These are phyloP conservation scores for Wolfiporia cocos DNA, from an alignment of 1,284 basidiomycete genomes.

Conservation along the genomic window DNA sequence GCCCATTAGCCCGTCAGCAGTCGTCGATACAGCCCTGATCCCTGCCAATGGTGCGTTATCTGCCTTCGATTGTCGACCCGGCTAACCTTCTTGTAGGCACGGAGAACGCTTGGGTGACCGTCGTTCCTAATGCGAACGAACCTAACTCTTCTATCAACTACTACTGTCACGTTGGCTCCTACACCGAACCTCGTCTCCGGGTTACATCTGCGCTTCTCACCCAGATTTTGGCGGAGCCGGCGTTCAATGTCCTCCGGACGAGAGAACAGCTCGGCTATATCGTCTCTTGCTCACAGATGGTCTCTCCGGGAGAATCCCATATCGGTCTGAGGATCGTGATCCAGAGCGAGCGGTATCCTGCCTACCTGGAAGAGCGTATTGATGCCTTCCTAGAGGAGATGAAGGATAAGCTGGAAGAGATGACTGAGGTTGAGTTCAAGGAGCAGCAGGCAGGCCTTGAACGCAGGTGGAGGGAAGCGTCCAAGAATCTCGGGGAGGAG, in stretches of 20 bases:
- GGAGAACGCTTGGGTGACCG: constrained; percentile 65
- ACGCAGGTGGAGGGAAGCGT: constrained; percentile 65
- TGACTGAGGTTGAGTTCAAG: constrained; percentile 50
- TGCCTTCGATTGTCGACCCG: constrained; percentile 8
- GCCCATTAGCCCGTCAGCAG: constrained; percentile 48
- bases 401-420: constrained; percentile 35
- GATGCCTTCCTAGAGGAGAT: constrained; percentile 82
- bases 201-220: constrained; percentile 57
- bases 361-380: constrained; percentile 85
- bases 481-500: constrained; percentile 71
- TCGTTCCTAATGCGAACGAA: constrained; percentile 84
- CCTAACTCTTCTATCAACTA: constrained; percentile 83
- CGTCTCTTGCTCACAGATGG: constrained; percentile 56
- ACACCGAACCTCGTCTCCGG: constrained; percentile 48
- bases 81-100: constrained; percentile 38
- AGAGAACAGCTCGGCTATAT: constrained; percentile 97
- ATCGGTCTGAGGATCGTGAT: constrained; percentile 85
- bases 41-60: constrained; percentile 52
- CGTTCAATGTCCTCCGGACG: constrained; percentile 93
- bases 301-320: constrained; percentile 55
- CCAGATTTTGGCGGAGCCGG: constrained; percentile 83
- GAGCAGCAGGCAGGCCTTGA: constrained; percentile 50
- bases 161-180: constrained; percentile 68
- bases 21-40: constrained; percentile 60
- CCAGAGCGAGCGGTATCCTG: constrained; percentile 84